Conservation (phyloP, 2,329 filamentous ascomycete genomes). For the Monosporascus sp. region DNA sequence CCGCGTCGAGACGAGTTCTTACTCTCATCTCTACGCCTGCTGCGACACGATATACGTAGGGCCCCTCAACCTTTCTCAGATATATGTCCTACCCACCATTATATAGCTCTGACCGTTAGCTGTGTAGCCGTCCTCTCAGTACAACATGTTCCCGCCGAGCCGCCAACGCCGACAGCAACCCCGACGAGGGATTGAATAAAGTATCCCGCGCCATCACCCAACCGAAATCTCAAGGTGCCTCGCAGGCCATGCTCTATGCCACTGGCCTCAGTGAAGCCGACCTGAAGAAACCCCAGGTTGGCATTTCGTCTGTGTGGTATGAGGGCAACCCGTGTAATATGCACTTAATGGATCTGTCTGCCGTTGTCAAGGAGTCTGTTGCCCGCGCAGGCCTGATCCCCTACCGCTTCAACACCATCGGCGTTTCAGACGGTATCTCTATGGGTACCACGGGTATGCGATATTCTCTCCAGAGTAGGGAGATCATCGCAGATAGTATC, state of each 20-base stretch:
- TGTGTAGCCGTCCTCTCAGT: constrained; percentile 44
- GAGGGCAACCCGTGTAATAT: constrained; percentile 99
- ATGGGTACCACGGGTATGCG: constrained; percentile 99
- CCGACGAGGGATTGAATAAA: constrained; percentile 59
- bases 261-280: constrained; percentile 82
- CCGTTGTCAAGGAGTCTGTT: constrained; percentile 61
- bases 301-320: constrained; percentile 98
- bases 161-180: constrained; percentile 37
- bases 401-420: constrained; percentile 98
- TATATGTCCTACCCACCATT: background rate
- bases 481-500: constrained; percentile 96
- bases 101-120: constrained; percentile 5
- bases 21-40: constrained; percentile 18
- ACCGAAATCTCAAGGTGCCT: constrained; percentile 96
- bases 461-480: constrained; percentile 88
- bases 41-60: constrained; percentile 23
- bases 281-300: constrained; percentile 95
- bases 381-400: constrained; percentile 72
- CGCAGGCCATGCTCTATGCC: constrained; percentile 97
- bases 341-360: constrained; percentile 88
- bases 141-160: constrained; percentile 42
- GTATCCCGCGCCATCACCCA: constrained; percentile 84
- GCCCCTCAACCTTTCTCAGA: constrained; percentile 1
- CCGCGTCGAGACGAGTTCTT: constrained; percentile 11
- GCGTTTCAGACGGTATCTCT: constrained; percentile 94